Evolutionary conservation across 2,329 filamentous ascomycete species (phyloP).

Genomic region (Pseudocercospora macadamiae): DNA sequence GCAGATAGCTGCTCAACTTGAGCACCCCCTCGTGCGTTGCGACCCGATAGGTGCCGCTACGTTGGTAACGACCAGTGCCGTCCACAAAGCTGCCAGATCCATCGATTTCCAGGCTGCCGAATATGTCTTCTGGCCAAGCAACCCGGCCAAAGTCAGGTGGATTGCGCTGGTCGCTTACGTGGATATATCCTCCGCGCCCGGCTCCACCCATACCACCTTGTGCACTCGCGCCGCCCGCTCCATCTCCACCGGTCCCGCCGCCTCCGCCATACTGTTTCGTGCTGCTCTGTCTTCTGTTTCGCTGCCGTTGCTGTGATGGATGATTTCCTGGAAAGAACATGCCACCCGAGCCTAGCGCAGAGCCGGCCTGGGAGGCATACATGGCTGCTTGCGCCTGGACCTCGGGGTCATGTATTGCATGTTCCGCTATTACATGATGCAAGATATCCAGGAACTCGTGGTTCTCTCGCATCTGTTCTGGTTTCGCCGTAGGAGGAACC

Average conservation of each 20-base stretch:
- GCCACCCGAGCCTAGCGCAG: slow-evolving; percentile 56
- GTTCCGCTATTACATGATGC: slow-evolving; percentile 57
- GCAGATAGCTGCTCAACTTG: slow-evolving; percentile 38
- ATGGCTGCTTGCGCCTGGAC: slow-evolving; percentile 62
- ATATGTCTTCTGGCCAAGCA: slow-evolving; percentile 68
- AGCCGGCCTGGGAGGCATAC: slow-evolving; percentile 62
- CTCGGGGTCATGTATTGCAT: slow-evolving; percentile 60
- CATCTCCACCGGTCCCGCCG: slow-evolving; percentile 49
- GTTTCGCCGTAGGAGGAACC: slow-evolving; percentile 55
- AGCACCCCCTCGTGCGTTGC: slow-evolving; percentile 63
- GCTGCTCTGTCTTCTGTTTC: slow-evolving; percentile 23
- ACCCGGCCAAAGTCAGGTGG: slow-evolving; percentile 67
- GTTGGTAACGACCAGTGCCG: slow-evolving; percentile 60
- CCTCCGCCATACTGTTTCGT: slow-evolving; percentile 39
- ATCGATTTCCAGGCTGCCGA: slow-evolving; percentile 67
- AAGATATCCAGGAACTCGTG: slow-evolving; percentile 59
- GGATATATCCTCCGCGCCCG: slow-evolving; percentile 64
- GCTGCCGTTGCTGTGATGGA: slow-evolving; percentile 33
- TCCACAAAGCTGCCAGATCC: slow-evolving; percentile 60
- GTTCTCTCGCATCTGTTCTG: slow-evolving; percentile 60
- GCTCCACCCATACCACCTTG: slow-evolving; percentile 62
- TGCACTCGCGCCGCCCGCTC: slow-evolving; percentile 59
- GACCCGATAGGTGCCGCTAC: slow-evolving; percentile 64
- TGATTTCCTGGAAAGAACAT: slow-evolving; percentile 45
- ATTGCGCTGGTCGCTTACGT: slow-evolving; percentile 62